Evolutionary conservation across 495 filamentous ascomycete genomes (phyloP).

Genomic region (Penicillium daleae): DNA sequence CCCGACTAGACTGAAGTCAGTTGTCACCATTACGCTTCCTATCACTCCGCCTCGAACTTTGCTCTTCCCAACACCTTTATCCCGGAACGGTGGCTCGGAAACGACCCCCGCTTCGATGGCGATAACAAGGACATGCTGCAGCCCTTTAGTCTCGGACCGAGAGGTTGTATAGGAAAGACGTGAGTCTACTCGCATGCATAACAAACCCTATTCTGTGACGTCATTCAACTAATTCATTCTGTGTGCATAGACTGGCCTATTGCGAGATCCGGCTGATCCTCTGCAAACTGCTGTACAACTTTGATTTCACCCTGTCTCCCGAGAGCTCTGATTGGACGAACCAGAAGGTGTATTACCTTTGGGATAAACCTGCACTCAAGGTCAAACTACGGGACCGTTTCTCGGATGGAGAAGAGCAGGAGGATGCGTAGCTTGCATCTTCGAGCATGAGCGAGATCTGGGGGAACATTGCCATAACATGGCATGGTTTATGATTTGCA

Average conservation of each 20-base stretch:
- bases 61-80: constrained; percentile 39
- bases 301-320: constrained; percentile 50
- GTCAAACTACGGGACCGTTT: constrained; percentile 25
- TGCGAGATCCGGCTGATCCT: constrained; percentile 59
- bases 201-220: not conserved
- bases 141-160: constrained; percentile 48
- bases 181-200: constrained; percentile 19
- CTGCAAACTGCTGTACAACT: constrained; percentile 55
- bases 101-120: constrained; percentile 28
- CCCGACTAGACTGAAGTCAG: constrained; percentile 33
- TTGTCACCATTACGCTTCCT: constrained; percentile 44
- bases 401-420: not conserved
- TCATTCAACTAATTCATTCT: not conserved
- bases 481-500: not conserved
- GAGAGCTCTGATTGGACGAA: constrained; percentile 42
- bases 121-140: constrained; percentile 45
- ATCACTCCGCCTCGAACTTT: constrained; percentile 40
- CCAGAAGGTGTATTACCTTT: constrained; percentile 46
- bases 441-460: too few relatives aligned
- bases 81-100: constrained; percentile 52
- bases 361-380: constrained; percentile 50
- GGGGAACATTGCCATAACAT: too few relatives aligned
- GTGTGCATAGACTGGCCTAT: constrained; percentile 53
- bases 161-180: constrained; percentile 50
- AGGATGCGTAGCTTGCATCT: not conserved